These are phyloP conservation scores for Quercus dentata DNA, from an alignment of 306 rosid species.

Conservation along the genomic window DNA sequence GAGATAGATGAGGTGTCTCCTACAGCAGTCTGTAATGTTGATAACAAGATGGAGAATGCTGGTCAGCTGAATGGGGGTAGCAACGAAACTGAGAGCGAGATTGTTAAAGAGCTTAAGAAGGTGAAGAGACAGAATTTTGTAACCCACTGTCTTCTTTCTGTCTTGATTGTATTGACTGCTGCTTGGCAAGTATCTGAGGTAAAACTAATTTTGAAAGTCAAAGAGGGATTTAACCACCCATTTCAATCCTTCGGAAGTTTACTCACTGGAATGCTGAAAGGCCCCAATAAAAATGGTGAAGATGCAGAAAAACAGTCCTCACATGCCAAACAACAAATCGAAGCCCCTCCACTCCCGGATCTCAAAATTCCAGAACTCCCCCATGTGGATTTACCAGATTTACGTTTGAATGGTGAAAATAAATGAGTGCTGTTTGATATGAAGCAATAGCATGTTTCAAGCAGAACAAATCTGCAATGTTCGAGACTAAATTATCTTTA, in stretches of 20 bases:
- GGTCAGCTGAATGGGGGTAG: not conserved
- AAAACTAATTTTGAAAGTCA: slow-evolving; percentile 51
- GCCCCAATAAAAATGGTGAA: slow-evolving; percentile 14
- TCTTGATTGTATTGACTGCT: slow-evolving; percentile 63
- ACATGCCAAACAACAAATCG: not conserved
- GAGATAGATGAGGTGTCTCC: slow-evolving; percentile 10
- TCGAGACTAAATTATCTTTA: not conserved
- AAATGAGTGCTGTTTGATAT: slow-evolving; percentile 12
- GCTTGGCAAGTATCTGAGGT: slow-evolving; percentile 84
- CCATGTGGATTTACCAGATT: slow-evolving; percentile 24
- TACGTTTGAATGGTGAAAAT: slow-evolving; percentile 6
- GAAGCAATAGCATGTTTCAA: not conserved
- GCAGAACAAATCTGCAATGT: not conserved
- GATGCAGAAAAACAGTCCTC: slow-evolving; percentile 26
- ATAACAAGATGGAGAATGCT: slow-evolving; percentile 13
- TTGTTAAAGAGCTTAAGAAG: slow-evolving; percentile 58
- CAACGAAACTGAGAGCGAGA: slow-evolving; percentile 35
- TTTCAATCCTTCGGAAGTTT: slow-evolving; percentile 44
- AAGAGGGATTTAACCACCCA: slow-evolving; percentile 54
- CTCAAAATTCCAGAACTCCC: slow-evolving; percentile 43
- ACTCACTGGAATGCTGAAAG: slow-evolving; percentile 32
- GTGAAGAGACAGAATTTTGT: slow-evolving; percentile 67
- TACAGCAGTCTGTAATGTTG: slow-evolving; percentile 3
- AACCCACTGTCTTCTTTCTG: slow-evolving; percentile 84
- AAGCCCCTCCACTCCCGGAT: slow-evolving; percentile 31